A percentile compares a stretch with the other conserved stretches of the same genome.
Conservation (phyloP, 2,329 filamentous ascomycete genomes). For the Exutisphaerella laricina region DNA sequence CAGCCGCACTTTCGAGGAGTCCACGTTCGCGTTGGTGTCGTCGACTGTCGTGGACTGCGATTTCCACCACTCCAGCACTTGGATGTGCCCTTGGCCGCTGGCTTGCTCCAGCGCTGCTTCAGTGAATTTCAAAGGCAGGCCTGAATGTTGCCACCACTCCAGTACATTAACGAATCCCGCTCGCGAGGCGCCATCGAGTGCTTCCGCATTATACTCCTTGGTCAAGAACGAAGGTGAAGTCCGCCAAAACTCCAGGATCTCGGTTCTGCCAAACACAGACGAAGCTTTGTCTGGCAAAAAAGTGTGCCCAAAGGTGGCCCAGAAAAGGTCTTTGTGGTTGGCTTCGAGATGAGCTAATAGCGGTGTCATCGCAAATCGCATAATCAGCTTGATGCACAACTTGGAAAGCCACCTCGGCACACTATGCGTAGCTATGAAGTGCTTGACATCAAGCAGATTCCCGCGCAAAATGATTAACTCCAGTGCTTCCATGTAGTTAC, state of each 20-base stretch:
- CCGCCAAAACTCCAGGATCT: constrained; percentile 88
- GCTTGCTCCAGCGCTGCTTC: constrained; percentile 84
- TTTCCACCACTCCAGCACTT: constrained; percentile 91
- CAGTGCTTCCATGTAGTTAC: constrained; percentile 69
- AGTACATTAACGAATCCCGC: constrained; percentile 80
- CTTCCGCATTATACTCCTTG: constrained; percentile 79
- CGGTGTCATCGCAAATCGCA: constrained; percentile 80
- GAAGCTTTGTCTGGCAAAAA: constrained; percentile 85
- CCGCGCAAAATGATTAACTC: constrained; percentile 80
- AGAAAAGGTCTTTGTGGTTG: constrained; percentile 68
- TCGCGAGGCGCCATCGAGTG: constrained; percentile 79
- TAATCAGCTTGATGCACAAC: constrained; percentile 78
- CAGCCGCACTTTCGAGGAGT: constrained; percentile 47
- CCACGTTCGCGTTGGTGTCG: constrained; percentile 24
- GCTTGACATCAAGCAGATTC: constrained; percentile 64
- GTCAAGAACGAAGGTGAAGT: constrained; percentile 75
- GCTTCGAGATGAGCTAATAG: constrained; percentile 68
- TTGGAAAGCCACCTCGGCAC: constrained; percentile 71
- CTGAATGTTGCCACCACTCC: constrained; percentile 85
- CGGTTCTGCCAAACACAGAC: constrained; percentile 73
- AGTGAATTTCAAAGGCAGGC: constrained; percentile 75
- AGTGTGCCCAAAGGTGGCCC: constrained; percentile 74
- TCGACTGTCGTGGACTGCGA: constrained; percentile 40
- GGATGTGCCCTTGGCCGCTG: constrained; percentile 74
- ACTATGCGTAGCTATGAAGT: constrained; percentile 60